Conservation (phyloP, 2,329 filamentous ascomycete species). For the Alternaria postmessia region DNA sequence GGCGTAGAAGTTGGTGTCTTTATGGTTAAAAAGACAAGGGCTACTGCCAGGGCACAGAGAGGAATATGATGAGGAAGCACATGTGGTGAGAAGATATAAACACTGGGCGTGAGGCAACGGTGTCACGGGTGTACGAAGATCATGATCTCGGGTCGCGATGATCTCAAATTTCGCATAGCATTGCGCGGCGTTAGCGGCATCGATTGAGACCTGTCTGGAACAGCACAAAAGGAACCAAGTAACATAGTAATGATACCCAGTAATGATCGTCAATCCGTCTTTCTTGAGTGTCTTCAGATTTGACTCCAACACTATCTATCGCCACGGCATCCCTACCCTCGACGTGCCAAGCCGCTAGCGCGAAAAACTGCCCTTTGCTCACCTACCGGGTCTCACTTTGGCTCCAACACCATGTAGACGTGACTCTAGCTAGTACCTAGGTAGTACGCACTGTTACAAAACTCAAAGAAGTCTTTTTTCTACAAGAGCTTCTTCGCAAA, state of each 20-base stretch:
- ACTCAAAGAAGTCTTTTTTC: background rate
- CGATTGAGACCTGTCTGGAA: slow-evolving; percentile 10
- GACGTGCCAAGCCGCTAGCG: slow-evolving; percentile 30
- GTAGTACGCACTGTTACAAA: background rate
- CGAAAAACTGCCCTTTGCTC: slow-evolving; percentile 31
- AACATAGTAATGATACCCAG: slow-evolving; percentile 27
- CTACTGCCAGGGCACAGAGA: slow-evolving; percentile 10
- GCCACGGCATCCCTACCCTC: slow-evolving; percentile 16
- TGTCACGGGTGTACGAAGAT: slow-evolving; percentile 5
- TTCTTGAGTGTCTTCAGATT: background rate
- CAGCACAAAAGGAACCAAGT: slow-evolving; percentile 15
- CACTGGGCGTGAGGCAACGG: background rate
- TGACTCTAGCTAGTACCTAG: background rate
- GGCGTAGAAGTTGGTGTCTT: slow-evolving; percentile 60
- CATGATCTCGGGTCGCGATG: slow-evolving; percentile 4
- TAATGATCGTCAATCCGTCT: background rate
- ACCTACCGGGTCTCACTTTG: slow-evolving; percentile 1
- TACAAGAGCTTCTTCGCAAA: background rate
- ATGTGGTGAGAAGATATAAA: background rate
- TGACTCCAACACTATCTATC: background rate
- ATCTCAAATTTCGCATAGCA: slow-evolving; percentile 23
- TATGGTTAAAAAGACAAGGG: slow-evolving; percentile 49
- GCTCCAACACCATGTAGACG: slow-evolving; percentile 9
- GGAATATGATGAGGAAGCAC: background rate
- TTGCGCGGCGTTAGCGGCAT: slow-evolving; percentile 27